Percentiles rank a stretch among this genome's conserved stretches.
These are phyloP conservation scores for Selaginella moellendorffii DNA, from an alignment of 75 land plant species.

Conservation along the genomic window DNA sequence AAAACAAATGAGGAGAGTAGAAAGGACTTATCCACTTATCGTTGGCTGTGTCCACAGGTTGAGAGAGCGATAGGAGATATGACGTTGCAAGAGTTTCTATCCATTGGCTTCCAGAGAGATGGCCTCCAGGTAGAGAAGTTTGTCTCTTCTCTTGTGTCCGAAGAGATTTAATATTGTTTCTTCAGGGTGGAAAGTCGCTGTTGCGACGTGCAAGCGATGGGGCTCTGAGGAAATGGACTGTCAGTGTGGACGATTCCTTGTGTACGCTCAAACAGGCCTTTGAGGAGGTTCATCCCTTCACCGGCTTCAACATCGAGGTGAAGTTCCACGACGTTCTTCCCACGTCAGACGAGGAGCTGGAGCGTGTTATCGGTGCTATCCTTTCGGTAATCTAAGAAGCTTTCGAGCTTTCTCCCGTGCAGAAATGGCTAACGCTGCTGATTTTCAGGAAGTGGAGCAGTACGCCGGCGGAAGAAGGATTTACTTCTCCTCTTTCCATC, in stretches of 20 bases:
- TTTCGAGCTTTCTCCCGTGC: background rate
- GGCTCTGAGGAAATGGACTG: slow-evolving; percentile 40
- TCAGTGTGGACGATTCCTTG: slow-evolving; percentile 47
- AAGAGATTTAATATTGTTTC: background rate
- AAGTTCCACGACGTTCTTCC: slow-evolving; percentile 57
- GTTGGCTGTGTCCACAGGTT: background rate
- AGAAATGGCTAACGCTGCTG: background rate
- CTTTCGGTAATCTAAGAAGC: slow-evolving; percentile 27
- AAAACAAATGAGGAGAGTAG: slow-evolving; percentile 5
- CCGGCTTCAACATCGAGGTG: slow-evolving; percentile 83
- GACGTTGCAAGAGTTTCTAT: slow-evolving; percentile 40
- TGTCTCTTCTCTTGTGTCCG: background rate
- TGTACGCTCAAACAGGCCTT: slow-evolving; percentile 73
- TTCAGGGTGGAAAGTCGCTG: slow-evolving; percentile 43
- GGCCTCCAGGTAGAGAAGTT: background rate
- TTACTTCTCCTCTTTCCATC: slow-evolving; percentile 78
- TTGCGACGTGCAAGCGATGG: slow-evolving; percentile 49
- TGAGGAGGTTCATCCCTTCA: slow-evolving; percentile 37
- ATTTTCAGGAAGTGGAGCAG: slow-evolving; percentile 36
- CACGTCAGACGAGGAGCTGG: slow-evolving; percentile 36
- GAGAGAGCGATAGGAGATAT: slow-evolving; percentile 47
- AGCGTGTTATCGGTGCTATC: slow-evolving; percentile 32
- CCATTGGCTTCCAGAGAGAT: slow-evolving; percentile 49
- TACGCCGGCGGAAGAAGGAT: slow-evolving; percentile 39
- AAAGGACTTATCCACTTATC: background rate